Evolutionary conservation across 441 rosid genomes (phyloP), one percentile per base, ranked within the genome.

Genomic region (Erysimum pusillum): DNA sequence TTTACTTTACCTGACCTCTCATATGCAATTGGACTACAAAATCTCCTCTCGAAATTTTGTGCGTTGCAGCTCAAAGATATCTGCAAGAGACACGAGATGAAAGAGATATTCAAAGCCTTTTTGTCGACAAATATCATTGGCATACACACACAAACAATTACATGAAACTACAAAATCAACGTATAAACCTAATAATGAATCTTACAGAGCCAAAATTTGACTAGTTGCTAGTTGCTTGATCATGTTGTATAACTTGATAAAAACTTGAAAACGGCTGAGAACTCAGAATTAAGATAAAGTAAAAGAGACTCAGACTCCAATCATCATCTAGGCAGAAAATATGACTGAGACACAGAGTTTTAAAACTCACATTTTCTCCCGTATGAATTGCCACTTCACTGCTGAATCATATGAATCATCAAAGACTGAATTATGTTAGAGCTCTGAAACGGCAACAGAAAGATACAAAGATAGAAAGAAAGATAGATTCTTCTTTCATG

Each of bases 1-100:
- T 31, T 31, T 28, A 56, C 18, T 56, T 28, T 9, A 56, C 61
- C 8, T 56, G 61, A 56, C 61, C 11, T 53, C 61, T 14, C 18
- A 31, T 56, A 35, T 35, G 38, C 5, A 13, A 15, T 53, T 53
- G n/a, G 34, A 22, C 34, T 53, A 6, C 34, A 25, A 51, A 51
- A 51, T 51, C n/a, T n/a, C 7, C 34, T 22, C 25, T 22, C 25
- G n/a, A 25, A 2, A 25, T 25, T 25, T 25, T 25, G 28, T 25
- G 2, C 28, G 28, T 25, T 25, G 28, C 28, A 25, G 28, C 28
- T 28, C 60, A 56, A 52, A 56, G 6, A 31, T 32, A 32, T 13
- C 9, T 54, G 38, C 60, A 28, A 56, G 18, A 14, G 20, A 56
- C 6, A 31, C 2, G 12, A 56, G 11, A 14, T 14, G 38, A 32